Percentiles rank a stretch among this genome's conserved stretches.
Evolutionary conservation across 441 rosid species (phyloP).

Genomic region (Brassica hybrid): DNA sequence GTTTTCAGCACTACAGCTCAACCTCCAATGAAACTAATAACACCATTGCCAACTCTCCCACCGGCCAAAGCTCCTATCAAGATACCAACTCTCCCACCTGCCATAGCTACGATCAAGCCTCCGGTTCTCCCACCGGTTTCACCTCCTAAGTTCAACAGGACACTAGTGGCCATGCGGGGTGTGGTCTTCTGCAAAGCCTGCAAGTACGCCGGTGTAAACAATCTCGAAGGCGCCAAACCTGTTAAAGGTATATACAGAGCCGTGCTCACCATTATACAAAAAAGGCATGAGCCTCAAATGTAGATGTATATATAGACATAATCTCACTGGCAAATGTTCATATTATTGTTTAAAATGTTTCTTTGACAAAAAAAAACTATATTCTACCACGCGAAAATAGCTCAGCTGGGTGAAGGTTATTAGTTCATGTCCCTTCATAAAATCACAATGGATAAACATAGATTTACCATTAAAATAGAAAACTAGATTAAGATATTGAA

Average conservation of each 20-base stretch:
- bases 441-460: background rate
- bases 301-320: background rate
- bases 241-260: conserved; percentile 48
- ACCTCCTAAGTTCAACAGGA: conserved; percentile 47
- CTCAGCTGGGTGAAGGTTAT: too few relatives aligned
- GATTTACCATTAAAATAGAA: background rate
- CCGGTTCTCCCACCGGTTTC: conserved; percentile 32
- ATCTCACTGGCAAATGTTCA: background rate
- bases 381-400: background rate
- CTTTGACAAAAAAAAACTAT: too few relatives aligned
- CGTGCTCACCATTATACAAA: too few relatives aligned
- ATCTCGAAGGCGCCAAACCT: conserved; percentile 65
- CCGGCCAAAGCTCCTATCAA: conserved; percentile 34
- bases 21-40: conserved; percentile 38
- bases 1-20: conserved; percentile 19
- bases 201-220: conserved; percentile 59
- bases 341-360: background rate
- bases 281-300: too few relatives aligned
- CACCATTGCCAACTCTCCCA: conserved; percentile 22
- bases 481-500: background rate
- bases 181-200: conserved; percentile 79
- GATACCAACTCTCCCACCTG: conserved; percentile 30
- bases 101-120: conserved; percentile 34
- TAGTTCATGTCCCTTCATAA: background rate
- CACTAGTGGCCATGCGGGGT: conserved; percentile 65